Conservation (phyloP, 2,329 filamentous ascomycete genomes). For the Pseudogymnoascus destructans region DNA sequence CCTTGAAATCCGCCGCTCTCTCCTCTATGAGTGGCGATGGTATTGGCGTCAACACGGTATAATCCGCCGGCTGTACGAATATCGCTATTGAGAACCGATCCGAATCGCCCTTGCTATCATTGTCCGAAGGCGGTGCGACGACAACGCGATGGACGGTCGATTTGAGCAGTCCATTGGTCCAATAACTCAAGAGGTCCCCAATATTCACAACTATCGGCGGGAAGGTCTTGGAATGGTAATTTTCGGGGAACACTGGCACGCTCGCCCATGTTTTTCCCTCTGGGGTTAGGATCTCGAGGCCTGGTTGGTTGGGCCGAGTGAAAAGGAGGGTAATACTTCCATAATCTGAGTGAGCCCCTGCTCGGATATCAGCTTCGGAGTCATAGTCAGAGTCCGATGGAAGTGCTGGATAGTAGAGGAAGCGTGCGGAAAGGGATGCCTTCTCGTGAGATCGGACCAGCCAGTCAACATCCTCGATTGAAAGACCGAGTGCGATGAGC, state of each 20-base stretch:
- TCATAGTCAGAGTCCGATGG: conserved; percentile 31
- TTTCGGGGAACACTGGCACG: conserved; percentile 52
- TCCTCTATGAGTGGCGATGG: conserved; percentile 44
- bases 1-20: conserved; percentile 19
- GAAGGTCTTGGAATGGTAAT: conserved; percentile 32
- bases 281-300: conserved; percentile 64
- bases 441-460: conserved; percentile 36
- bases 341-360: conserved; percentile 81
- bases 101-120: conserved; percentile 27
- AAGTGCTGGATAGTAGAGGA: conserved; percentile 57
- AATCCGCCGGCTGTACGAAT: conserved; percentile 51
- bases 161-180: conserved; percentile 79
- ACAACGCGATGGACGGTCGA: conserved; percentile 84
- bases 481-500: conserved; percentile 66
- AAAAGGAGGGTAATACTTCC: conserved; percentile 64
- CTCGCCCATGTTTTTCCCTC: conserved; percentile 42
- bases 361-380: conserved; percentile 55
- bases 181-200: conserved; percentile 65
- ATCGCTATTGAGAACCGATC: conserved; percentile 54
- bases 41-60: conserved; percentile 40
- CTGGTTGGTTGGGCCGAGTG: conserved; percentile 71
- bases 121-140: conserved; percentile 43
- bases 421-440: conserved; percentile 34
- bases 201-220: conserved; percentile 65
- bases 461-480: conserved; percentile 37